Conservation (phyloP, 2,329 filamentous ascomycete species). For the Nemania bipapillata region DNA sequence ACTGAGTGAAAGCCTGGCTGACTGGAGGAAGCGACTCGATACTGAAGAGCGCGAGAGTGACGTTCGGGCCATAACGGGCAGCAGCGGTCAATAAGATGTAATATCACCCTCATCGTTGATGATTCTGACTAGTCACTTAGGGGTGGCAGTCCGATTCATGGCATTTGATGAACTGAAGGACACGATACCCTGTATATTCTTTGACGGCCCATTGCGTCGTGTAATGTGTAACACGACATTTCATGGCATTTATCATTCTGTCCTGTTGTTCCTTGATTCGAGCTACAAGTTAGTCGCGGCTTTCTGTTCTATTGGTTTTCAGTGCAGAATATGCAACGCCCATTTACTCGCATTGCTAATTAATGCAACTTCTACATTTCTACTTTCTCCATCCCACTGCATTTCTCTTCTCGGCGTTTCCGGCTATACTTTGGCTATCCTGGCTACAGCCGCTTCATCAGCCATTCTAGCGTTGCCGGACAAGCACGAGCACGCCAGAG, state of each 20-base stretch:
- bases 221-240: conserved; percentile 44
- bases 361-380: conserved; percentile 24
- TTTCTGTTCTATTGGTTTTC: conserved; percentile 14
- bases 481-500: conserved; percentile 6
- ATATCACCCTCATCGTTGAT: conserved; percentile 4
- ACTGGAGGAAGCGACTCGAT: conserved; percentile 83
- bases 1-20: conserved; percentile 77
- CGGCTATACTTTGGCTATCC: background rate
- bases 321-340: background rate
- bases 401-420: conserved; percentile 3
- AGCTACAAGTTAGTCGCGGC: conserved; percentile 12
- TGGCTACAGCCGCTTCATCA: conserved; percentile 2
- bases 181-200: conserved; percentile 43
- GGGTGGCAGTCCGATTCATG: conserved; percentile 22
- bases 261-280: conserved; percentile 28
- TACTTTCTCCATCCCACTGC: background rate
- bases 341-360: conserved; percentile 29
- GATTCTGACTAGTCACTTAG: background rate
- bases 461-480: conserved; percentile 17
- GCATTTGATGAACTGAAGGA: conserved; percentile 35
- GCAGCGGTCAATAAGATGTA: conserved; percentile 34
- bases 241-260: conserved; percentile 38
- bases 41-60: conserved; percentile 57
- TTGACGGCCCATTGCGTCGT: conserved; percentile 33
- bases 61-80: conserved; percentile 36